Evolutionary conservation across 2,329 filamentous ascomycete species (phyloP), one percentile per base, ranked within the genome.

Genomic region (Hyphodiscus sp.): DNA sequence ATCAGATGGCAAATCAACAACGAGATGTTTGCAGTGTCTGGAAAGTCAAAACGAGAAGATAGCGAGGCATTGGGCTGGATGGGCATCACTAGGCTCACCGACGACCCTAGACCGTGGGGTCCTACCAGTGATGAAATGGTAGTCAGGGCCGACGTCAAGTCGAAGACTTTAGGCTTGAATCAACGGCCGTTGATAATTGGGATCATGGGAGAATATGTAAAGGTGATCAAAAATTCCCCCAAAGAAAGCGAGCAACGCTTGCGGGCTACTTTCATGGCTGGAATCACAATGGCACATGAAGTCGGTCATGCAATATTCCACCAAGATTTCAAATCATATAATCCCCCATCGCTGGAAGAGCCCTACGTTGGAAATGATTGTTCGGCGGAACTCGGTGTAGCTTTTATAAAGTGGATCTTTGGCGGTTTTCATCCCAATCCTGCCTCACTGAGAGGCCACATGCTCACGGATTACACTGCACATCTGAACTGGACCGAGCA

Each of bases 261-360:
- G 16, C 59, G 61, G 20, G 57, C 61, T 15, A 45, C 51, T 10
- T 65, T 65, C 45, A 58, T 63, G 47, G 58, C 61, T 2, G 63
- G 53, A 13, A 45, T 63, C 2, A 65, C 64, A 16, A 62, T 66
- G 47, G 55, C 55, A 1, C 64, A 66, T 47, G 64, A 66, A 44
- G 46, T 66, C 26, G 63, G 58, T 1, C 63, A 66, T 56, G 53
- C 53, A 2, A 56, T 65, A 15, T 62, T 61, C 52, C 54, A 54
- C 19, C 58, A 61, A 23, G 59, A 65, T 50, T 62, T 58, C 23
- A 42, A 55, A 29, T 60, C 50, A 41, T 55, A 47, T 18, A 45
- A 58, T 18, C 52, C 56, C n/a, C 43, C 44, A 38, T 15, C 26
- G 13, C 26, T 26, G 7, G 33, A 52, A 7, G 61, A 65, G 43